A percentile compares a stretch with the other conserved stretches of the same genome.
Evolutionary conservation across 75 land plant genomes (phyloP).

Genomic region (Chamaecyparis obtusa): DNA sequence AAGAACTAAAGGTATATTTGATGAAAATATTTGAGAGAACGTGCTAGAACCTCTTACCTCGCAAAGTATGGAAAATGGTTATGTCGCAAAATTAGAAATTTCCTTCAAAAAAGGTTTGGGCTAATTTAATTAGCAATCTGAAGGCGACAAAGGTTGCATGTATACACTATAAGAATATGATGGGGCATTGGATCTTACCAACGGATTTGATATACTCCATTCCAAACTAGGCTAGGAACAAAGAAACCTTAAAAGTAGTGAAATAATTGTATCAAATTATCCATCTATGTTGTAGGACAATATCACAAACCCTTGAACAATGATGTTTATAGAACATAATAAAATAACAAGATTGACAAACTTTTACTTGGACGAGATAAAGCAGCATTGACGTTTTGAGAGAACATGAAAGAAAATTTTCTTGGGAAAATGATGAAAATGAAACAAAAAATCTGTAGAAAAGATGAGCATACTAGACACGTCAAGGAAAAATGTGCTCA

Average conservation of each 20-base stretch:
- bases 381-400: not conserved
- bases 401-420: too few species aligned
- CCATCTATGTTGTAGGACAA: not conserved
- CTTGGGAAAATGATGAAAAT: too few species aligned
- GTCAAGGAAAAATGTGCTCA: too few species aligned
- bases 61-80: not conserved
- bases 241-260: not conserved
- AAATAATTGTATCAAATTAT: not conserved
- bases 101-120: too few species aligned
- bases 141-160: not conserved
- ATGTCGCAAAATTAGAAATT: too few species aligned
- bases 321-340: not conserved
- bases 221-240: not conserved
- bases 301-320: not conserved
- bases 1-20: too few species aligned
- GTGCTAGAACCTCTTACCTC: too few species aligned
- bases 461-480: too few species aligned
- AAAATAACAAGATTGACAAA: too few species aligned
- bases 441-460: too few species aligned
- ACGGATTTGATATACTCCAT: not conserved
- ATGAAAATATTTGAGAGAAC: too few species aligned
- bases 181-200: not conserved
- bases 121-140: too few species aligned
- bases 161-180: not conserved
- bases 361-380: not conserved